Evolutionary conservation across 1,284 basidiomycete species (phyloP).

Genomic region (Volvariella surrecta): DNA sequence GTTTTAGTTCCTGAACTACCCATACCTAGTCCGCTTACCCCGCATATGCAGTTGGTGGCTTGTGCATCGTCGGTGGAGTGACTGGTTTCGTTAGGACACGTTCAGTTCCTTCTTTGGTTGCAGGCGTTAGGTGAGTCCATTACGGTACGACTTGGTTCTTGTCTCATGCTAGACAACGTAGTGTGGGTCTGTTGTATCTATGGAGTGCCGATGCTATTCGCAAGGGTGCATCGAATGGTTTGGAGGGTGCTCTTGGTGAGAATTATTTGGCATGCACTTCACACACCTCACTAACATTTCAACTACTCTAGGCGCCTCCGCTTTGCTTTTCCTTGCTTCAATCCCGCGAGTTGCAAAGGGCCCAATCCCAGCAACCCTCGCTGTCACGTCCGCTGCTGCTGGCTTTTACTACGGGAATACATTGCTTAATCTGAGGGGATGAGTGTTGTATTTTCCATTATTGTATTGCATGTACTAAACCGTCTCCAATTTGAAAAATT

Average conservation of each 20-base stretch:
- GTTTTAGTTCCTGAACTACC: not conserved
- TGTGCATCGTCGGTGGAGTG: constrained; percentile 73
- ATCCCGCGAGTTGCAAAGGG: constrained; percentile 69
- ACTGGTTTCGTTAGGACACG: constrained; percentile 62
- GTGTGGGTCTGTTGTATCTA: constrained; percentile 70
- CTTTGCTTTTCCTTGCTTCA: constrained; percentile 71
- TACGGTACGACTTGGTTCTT: not conserved
- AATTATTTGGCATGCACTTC: not conserved
- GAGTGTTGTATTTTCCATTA: constrained; percentile 4
- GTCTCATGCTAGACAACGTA: constrained; percentile 17
- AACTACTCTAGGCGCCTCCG: constrained; percentile 54
- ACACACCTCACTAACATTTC: not conserved
- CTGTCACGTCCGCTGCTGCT: constrained; percentile 52
- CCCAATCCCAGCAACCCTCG: constrained; percentile 64
- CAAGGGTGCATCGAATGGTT: constrained; percentile 61
- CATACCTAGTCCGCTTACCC: constrained; percentile 65
- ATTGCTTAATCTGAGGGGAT: constrained; percentile 37
- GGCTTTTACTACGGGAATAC: constrained; percentile 69
- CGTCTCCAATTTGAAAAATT: too few relatives aligned
- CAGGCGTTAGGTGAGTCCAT: constrained; percentile 57
- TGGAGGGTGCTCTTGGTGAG: constrained; percentile 72
- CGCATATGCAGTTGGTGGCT: constrained; percentile 68
- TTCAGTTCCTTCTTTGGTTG: constrained; percentile 74
- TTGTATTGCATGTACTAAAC: not conserved
- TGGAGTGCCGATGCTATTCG: constrained; percentile 71